Evolutionary conservation across 768 basidiomycete genomes (phyloP), one percentile per base, ranked within the genome.

Genomic region (Paxillus rubicundulus): DNA sequence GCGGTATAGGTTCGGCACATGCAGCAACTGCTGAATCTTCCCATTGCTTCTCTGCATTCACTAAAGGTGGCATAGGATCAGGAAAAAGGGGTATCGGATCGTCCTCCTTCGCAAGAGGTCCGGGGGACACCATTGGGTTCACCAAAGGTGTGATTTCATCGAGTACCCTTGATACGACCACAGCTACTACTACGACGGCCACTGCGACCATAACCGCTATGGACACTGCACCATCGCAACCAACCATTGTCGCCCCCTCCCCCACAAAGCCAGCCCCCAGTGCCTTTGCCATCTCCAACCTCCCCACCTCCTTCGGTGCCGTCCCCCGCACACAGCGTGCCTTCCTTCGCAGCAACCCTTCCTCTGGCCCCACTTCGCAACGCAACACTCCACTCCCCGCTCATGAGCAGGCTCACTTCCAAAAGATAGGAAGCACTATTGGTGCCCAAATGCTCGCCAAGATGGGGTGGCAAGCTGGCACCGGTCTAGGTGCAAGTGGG

Each of bases 381-480:
- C 72, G 79, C 16, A 72, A 75, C 3, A 73, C 77, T 3, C 74
- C 77, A 4, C 78, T 97, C 17, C 81, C 80, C 17, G 71, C 82
- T 1, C 61, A 76, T 16, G 95, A 98, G 61, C 74, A 77, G 52
- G 75, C 77, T n/a, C 95, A 98, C 65, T 96, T 99, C 68, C 77
- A 73, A 56, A 90, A 88, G 60, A 77, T 98, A 12, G 76, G 81
- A 38, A 79, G 82, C 14, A 77, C 87, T 0, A 86, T 92, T 55
- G 96, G 94, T 59, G 89, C 95, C 17, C 86, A 86, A 51, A 84
- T 98, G 82, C 81, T 99, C 20, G 82, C 82, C 28, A 98, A 95
- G 74, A 94, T 95, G 87, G 97, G 97, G 8, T 99, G 97, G 96
- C 77, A 85, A 64, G 74, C 86, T 0, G 96, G 86, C 4, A 77